Evolutionary conservation across 225 moss, liverwort and hornwort genomes (phyloP), one percentile per base, ranked within the genome.

Genomic region (Anthoceros angustus): DNA sequence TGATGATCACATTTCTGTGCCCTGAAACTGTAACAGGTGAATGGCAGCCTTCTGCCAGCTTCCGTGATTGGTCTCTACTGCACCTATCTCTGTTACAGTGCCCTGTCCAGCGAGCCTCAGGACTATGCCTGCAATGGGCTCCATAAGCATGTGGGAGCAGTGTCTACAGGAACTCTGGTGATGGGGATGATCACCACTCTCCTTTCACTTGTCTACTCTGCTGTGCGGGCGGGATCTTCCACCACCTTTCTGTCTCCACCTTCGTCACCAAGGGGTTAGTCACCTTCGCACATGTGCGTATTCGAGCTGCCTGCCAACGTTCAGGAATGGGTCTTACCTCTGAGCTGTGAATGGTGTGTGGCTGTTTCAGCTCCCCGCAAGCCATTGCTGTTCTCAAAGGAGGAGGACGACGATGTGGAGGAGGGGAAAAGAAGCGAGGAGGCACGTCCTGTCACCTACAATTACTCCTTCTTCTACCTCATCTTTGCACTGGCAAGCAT

Each of bases 401-500:
- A 81, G 0, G 95, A 95, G 16, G 85, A 82, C 15, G 83, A 85
- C 10, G 81, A 76, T 40, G 74, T 71, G 15, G 83, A 46, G 45
- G 45, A 46, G 45, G 16, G 82, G 42, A 83, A 82, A 74, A 80
- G 82, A 24, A 81, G 25, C 72, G 80, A 82, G 69, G 94, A 85
- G 26, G 86, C 91, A 50, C 82, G 82, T 32, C 95, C 95, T 21
- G 95, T 98, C 42, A 79, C 91, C 18, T 98, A 92, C 64, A 86
- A 87, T 7, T 98, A 98, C 66, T 92, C 88, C 43, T 98, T 98
- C 71, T 98, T 98, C 78, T 86, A 98, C 70, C 79, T 98, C 8
- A 92, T 98, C 65, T 98, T 98, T 64, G 95, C 95, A 20, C 80
- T 98, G 63, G 95, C 95, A 16, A 92, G 92, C 80, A 98, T 98